These are phyloP conservation scores for Serendipita indica DNA, from an alignment of 768 basidiomycete genomes.

Conservation along the genomic window DNA sequence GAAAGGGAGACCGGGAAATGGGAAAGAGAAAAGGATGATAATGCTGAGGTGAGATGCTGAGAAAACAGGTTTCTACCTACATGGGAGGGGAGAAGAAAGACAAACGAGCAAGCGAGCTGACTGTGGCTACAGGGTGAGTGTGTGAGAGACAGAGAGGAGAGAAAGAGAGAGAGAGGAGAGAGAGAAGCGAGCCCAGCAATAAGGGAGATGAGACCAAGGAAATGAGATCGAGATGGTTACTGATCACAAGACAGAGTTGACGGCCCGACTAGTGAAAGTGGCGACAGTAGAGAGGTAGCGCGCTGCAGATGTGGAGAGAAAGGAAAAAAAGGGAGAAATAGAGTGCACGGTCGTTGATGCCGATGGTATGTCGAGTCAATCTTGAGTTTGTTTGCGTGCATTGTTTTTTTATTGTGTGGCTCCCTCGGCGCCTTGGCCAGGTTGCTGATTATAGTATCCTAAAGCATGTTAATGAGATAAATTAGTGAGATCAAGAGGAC, in stretches of 20 bases:
- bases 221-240: conserved; percentile 23
- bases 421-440: conserved; percentile 17
- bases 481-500: background rate
- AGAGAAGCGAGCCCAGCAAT: conserved; percentile 11
- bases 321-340: background rate
- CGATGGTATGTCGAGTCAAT: conserved; percentile 1
- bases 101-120: conserved; percentile 1
- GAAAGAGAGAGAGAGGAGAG: conserved; percentile 10
- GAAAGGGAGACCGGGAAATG: conserved; percentile 17
- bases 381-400: conserved; percentile 1
- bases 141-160: conserved; percentile 5
- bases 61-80: background rate
- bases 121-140: conserved; percentile 1
- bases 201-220: conserved; percentile 17
- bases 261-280: conserved; percentile 7
- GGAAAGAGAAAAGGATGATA: conserved; percentile 15
- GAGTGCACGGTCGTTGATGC: background rate
- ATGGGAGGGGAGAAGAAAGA: background rate
- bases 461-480: background rate
- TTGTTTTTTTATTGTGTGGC: background rate
- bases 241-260: conserved; percentile 6
- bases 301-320: background rate
- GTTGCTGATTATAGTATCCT: conserved; percentile 73
- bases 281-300: background rate
- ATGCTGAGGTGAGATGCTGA: conserved; percentile 9